Evolutionary conservation across 805 yeast species (phyloP).

Genomic region (Starmerella stellata): DNA sequence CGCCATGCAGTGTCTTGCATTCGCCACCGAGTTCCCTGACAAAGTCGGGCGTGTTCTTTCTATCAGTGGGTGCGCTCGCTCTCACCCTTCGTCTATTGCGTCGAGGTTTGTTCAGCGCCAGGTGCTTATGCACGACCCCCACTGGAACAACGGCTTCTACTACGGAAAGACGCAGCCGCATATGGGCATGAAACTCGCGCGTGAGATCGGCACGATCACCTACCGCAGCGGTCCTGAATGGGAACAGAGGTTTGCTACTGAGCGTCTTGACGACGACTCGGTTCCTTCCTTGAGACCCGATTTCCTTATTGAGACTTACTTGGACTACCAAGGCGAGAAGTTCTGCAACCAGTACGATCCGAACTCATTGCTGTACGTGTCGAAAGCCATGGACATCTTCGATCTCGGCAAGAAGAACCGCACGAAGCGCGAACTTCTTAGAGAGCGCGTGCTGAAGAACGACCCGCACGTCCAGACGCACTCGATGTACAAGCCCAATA

Average conservation of each 20-base stretch:
- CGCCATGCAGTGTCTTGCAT: constrained; percentile 94
- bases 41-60: constrained; percentile 54
- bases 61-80: constrained; percentile 84
- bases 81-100: constrained; percentile 87
- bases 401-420: constrained; percentile 38
- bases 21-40: constrained; percentile 66
- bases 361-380: constrained; percentile 67
- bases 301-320: constrained; percentile 74
- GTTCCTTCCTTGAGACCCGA: constrained; percentile 88
- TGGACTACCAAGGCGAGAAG: constrained; percentile 90
- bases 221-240: constrained; percentile 94
- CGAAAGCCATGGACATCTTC: constrained; percentile 89
- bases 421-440: constrained; percentile 4
- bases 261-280: constrained; percentile 57
- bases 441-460: constrained; percentile 2
- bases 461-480: neutral
- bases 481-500: constrained; percentile 24
- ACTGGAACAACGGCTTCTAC: constrained; percentile 83
- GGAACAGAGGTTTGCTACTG: constrained; percentile 83
- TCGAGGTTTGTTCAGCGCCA: constrained; percentile 86
- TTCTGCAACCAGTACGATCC: constrained; percentile 84
- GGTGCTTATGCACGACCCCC: constrained; percentile 83
- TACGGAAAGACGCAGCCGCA: constrained; percentile 74
- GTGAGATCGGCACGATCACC: constrained; percentile 87
- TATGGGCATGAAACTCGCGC: constrained; percentile 81